Conservation (phyloP, 352 stramenopile species). For the Plasmopara muralis region DNA sequence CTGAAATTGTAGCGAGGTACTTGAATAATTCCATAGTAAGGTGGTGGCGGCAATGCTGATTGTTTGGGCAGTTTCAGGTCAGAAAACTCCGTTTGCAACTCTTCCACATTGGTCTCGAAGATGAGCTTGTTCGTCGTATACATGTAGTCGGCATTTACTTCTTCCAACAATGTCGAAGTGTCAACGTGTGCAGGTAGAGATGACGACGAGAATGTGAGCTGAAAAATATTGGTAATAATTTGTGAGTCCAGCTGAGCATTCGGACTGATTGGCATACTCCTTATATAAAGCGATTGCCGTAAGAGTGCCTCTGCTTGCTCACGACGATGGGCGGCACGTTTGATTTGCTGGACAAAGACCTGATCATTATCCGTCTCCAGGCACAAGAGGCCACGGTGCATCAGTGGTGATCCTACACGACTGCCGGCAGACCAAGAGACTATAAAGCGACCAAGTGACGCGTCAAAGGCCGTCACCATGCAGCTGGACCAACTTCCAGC, state of each 20-base stretch:
- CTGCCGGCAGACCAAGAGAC: constrained; percentile 73
- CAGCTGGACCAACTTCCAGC: constrained; percentile 68
- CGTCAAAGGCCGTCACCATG: constrained; percentile 67
- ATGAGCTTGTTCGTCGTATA: constrained; percentile 92
- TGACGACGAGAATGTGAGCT: constrained; percentile 52
- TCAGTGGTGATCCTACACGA: constrained; percentile 56
- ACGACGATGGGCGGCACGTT: constrained; percentile 35
- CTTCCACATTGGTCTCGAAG: constrained; percentile 69
- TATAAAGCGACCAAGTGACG: constrained; percentile 37
- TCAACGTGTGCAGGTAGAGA: constrained; percentile 40
- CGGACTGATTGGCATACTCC: constrained; percentile 66
- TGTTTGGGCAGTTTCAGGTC: constrained; percentile 40
- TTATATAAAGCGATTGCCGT: constrained; percentile 56
- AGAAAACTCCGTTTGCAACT: constrained; percentile 50
- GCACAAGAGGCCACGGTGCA: constrained; percentile 56
- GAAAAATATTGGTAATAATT: constrained; percentile 69
- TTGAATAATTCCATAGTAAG: constrained; percentile 44
- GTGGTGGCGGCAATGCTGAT: constrained; percentile 18
- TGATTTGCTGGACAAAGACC: constrained; percentile 39
- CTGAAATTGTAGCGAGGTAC: constrained; percentile 65
- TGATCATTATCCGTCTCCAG: constrained; percentile 49
- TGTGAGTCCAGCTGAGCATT: constrained; percentile 61
- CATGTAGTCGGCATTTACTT: constrained; percentile 90
- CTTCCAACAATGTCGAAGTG: constrained; percentile 70
- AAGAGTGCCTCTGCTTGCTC: constrained; percentile 57